These are phyloP conservation scores for Theileria sp. DNA, from an alignment of 169 alveolate species.

Conservation along the genomic window DNA sequence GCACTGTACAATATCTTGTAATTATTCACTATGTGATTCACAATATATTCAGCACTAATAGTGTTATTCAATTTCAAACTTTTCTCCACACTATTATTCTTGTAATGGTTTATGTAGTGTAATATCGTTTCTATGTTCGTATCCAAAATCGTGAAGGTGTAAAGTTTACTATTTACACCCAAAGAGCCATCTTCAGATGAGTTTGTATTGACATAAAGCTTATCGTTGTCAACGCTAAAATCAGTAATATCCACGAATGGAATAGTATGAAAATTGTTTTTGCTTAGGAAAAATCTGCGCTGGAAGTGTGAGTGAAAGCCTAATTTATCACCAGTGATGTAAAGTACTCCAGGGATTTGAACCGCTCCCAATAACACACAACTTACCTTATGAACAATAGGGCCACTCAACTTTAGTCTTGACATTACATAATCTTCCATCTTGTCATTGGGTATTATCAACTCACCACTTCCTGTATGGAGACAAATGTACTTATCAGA, in stretches of 20 bases:
- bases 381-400: background rate
- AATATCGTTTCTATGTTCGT: background rate
- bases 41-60: background rate
- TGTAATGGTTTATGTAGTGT: background rate
- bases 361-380: background rate
- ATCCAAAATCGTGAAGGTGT: background rate
- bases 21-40: background rate
- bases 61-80: background rate
- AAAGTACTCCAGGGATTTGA: slow-evolving; percentile 32
- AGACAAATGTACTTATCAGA: background rate
- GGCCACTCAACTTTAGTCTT: background rate
- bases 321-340: slow-evolving; percentile 43
- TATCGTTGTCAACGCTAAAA: background rate
- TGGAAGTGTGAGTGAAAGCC: slow-evolving; percentile 49
- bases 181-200: background rate
- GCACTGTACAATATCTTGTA: background rate
- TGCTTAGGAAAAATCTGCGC: background rate
- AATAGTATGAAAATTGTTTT: background rate
- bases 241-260: background rate
- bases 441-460: background rate
- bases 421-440: background rate
- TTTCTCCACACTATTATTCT: background rate
- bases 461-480: background rate
- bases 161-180: background rate
- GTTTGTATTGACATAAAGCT: background rate